Base-by-base conservation (phyloP, 2,329 filamentous ascomycete species). In the Alternaria triticimaculans region DNA sequence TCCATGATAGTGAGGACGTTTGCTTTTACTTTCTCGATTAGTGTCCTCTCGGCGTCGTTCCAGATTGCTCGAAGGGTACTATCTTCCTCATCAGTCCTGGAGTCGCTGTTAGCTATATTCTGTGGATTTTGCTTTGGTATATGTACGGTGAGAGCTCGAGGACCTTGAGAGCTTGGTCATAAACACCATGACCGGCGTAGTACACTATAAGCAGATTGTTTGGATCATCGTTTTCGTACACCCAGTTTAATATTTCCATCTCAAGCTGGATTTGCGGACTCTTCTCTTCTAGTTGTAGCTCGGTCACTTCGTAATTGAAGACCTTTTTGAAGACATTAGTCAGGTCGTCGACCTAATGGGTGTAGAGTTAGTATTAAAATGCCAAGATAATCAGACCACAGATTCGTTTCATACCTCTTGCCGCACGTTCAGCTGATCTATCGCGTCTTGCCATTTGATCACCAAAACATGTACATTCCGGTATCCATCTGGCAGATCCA, bases 1-100 rank as follows among this genome's bases (percentile, higher is more conserved):
- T 75, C 71, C 54, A 74, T 63, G 21, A 75, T 72, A 11, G 57
- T 41, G 15, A 75, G 62, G 10, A 72, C 62, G 41, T 74, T 70
- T 12, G 61, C 60, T 7, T 62, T 25, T 2, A 60, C 57, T 4
- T 57, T 44, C 3, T 70, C 53, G n/a, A 55, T 20, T 11, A 72
- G 55, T 3, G 30, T 15, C 10, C 28, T 58, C 9, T 71, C 43
- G 3, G 43, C 43, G n/a, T 44, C 10, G 8, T 44, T 44, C 43
- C 43, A 44, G 18, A 21, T 14, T 44, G 43, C 43, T 14, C 43
- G 43, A 44, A 44, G 43, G 18, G 5, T 5, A 8, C 5, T 44
- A 0, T 44, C 18, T 14, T 0, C 10, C 5, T 44, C 43, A 0
- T 44, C 43, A 21, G 43, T 44, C 43, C 43, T 44, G 43, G 43